A percentile compares a stretch with the other conserved stretches of the same genome.
These are phyloP conservation scores for Leucocoprinus leucothites DNA, from an alignment of 768 basidiomycete species.

Conservation along the genomic window DNA sequence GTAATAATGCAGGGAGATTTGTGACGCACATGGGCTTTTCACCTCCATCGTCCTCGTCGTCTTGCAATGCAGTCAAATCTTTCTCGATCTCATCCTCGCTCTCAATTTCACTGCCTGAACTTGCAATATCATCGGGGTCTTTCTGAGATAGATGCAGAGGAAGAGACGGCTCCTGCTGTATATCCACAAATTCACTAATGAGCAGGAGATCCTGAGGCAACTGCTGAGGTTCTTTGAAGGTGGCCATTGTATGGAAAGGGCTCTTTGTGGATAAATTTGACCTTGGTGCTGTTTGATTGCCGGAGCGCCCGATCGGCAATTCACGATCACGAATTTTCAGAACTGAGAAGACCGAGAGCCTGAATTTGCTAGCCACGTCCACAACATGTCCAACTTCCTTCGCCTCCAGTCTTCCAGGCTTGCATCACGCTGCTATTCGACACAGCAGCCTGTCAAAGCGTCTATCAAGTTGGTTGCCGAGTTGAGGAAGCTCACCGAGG, in stretches of 20 bases:
- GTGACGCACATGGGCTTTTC: constrained; percentile 18
- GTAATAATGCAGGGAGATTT: constrained; percentile 9
- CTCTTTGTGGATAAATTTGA: constrained; percentile 1
- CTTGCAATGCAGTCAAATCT: constrained; percentile 38
- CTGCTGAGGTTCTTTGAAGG: constrained; percentile 58
- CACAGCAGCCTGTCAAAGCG: constrained; percentile 45
- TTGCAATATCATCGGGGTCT: constrained; percentile 49
- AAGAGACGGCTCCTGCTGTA: constrained; percentile 14
- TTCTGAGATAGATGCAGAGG: constrained; percentile 14
- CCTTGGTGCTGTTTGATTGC: constrained; percentile 15
- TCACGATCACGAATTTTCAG: constrained; percentile 9
- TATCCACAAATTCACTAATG: constrained; percentile 64
- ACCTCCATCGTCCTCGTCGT: constrained; percentile 31
- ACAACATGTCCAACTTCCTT: constrained; percentile 20
- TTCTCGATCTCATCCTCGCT: constrained; percentile 77
- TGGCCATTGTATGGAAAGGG: constrained; percentile 27
- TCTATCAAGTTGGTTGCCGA: constrained; percentile 80
- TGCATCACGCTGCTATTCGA: constrained; percentile 41
- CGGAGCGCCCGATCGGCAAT: constrained; percentile 16
- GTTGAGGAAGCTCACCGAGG: constrained; percentile 76
- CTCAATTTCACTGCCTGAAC: constrained; percentile 54
- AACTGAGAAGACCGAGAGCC: constrained; percentile 14
- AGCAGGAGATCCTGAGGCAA: constrained; percentile 74
- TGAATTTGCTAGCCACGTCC: constrained; percentile 16
- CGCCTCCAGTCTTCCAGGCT: background rate